Conservation (phyloP, 495 filamentous ascomycete genomes). For the Penicillium simplicissimum region DNA sequence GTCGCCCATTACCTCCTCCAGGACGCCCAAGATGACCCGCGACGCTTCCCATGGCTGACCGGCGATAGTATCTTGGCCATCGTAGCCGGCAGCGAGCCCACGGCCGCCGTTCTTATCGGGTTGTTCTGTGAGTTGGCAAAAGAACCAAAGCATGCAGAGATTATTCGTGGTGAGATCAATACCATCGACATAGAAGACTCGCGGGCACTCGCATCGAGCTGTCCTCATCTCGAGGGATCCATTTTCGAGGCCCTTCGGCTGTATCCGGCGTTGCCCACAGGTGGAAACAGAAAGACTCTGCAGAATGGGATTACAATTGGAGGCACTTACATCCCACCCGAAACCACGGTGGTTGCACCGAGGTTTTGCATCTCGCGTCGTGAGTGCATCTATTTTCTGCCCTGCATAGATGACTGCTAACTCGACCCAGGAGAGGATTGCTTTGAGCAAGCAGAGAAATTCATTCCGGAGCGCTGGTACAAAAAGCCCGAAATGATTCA, state of each 20-base stretch:
- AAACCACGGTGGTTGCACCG: constrained; percentile 34
- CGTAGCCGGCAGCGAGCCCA: constrained; percentile 26
- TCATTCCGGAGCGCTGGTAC: constrained; percentile 59
- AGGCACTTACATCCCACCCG: constrained; percentile 27
- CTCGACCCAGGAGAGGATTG: constrained; percentile 27
- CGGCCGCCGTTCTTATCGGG: constrained; percentile 14
- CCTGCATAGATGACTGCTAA: not conserved
- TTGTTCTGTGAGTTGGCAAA: constrained; percentile 22
- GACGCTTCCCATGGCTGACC: constrained; percentile 13
- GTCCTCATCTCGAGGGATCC: constrained; percentile 47
- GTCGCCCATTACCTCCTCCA: constrained; percentile 32
- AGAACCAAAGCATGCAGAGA: constrained; percentile 11
- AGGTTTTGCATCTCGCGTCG: constrained; percentile 41
- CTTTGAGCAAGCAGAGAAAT: constrained; percentile 41
- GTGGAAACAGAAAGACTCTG: constrained; percentile 36
- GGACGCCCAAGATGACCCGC: constrained; percentile 6
- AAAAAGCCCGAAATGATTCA: constrained; percentile 47
- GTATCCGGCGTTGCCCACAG: constrained; percentile 46
- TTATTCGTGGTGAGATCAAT: constrained; percentile 17
- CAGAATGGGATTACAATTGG: constrained; percentile 23
- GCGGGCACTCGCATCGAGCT: constrained; percentile 6
- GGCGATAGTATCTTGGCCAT: constrained; percentile 24
- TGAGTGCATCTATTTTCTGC: constrained; percentile 24
- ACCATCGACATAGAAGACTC: constrained; percentile 10
- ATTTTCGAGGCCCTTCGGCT: constrained; percentile 57